Percentiles rank a stretch among this genome's conserved stretches.
Conservation (phyloP, 805 yeast genomes). For the Yamadazyma paraphyllophila region DNA sequence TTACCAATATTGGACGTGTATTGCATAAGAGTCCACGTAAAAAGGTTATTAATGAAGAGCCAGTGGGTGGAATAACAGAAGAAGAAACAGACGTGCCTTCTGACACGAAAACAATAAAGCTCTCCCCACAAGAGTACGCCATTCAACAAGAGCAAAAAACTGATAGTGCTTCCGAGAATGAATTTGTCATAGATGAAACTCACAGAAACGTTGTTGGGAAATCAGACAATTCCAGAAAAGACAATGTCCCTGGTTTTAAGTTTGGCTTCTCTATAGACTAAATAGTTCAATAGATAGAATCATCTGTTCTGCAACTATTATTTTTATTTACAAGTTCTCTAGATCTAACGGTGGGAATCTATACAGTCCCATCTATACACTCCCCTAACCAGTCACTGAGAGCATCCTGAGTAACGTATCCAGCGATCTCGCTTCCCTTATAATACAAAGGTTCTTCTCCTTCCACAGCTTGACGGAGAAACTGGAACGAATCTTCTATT, state of each 20-base stretch:
- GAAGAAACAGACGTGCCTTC: background rate
- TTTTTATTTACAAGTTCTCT: background rate
- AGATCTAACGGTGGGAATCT: background rate
- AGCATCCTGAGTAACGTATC: conserved; percentile 42
- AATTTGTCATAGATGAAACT: conserved; percentile 1
- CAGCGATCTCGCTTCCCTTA: conserved; percentile 44
- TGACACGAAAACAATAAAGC: background rate
- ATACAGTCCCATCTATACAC: conserved; percentile 44
- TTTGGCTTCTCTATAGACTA: conserved; percentile 9
- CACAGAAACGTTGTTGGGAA: conserved; percentile 1
- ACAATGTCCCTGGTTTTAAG: conserved; percentile 15
- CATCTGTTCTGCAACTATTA: no score
- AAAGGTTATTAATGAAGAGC: background rate
- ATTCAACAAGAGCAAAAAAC: background rate
- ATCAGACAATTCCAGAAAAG: background rate
- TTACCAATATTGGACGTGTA: background rate
- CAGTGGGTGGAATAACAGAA: background rate
- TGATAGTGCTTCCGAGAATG: conserved; percentile 3
- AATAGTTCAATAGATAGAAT: background rate
- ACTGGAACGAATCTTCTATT: conserved; percentile 30
- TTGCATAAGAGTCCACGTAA: background rate
- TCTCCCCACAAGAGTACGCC: no score
- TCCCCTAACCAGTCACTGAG: conserved; percentile 47
- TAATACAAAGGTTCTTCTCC: conserved; percentile 31
- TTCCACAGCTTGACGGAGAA: conserved; percentile 25